Percentiles rank a stretch among this genome's conserved stretches.
Conservation (phyloP, 2,329 filamentous ascomycete species). For the Fusarium siculi region DNA sequence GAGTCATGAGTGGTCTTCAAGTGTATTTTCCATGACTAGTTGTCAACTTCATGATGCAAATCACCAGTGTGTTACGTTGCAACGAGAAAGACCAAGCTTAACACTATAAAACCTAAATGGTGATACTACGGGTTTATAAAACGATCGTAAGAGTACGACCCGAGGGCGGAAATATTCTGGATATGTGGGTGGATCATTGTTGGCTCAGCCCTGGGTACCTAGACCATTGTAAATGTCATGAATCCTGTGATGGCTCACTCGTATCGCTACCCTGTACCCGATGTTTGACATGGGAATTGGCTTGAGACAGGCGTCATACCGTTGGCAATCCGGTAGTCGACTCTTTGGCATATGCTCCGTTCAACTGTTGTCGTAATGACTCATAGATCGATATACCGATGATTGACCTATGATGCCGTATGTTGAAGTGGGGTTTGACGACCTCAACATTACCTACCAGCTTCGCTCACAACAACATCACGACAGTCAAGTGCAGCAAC, state of each 20-base stretch:
- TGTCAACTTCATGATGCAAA: not conserved
- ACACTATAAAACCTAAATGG: constrained; percentile 18
- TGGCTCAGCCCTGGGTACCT: not conserved
- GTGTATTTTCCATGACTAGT: not conserved
- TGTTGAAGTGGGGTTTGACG: constrained; percentile 24
- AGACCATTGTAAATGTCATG: not conserved
- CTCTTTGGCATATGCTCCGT: not conserved
- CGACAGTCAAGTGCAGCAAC: not conserved
- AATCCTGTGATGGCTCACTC: not conserved
- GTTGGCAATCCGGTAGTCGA: not conserved
- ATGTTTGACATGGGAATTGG: not conserved
- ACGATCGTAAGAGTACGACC: not conserved
- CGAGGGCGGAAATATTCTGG: constrained; percentile 17
- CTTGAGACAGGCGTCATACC: not conserved
- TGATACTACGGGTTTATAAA: constrained; percentile 18
- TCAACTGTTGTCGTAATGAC: constrained; percentile 24
- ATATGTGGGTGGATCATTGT: constrained; percentile 18
- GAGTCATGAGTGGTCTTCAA: constrained; percentile 6
- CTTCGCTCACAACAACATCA: constrained; percentile 2
- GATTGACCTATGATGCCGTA: constrained; percentile 26
- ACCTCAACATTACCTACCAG: constrained; percentile 1
- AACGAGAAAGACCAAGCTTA: constrained; percentile 10
- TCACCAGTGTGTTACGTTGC: not conserved
- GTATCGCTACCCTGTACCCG: not conserved
- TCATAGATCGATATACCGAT: constrained; percentile 26